Base-by-base conservation (phyloP, 257 asterid genomes). In the Cinchona pubescens region DNA sequence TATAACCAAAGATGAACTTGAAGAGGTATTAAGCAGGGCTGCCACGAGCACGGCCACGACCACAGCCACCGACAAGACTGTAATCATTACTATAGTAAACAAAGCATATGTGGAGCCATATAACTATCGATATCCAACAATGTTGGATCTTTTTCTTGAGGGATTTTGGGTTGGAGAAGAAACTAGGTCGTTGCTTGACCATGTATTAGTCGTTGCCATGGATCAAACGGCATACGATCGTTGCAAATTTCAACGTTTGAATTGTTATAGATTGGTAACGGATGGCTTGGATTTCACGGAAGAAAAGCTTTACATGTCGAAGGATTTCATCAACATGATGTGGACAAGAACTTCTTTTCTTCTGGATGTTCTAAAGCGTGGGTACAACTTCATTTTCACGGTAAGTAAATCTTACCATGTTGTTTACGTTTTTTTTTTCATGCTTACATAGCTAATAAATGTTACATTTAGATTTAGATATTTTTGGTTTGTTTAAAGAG, bases 241-340 rank as follows among this genome's bases (percentile, higher is more conserved):
- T 68, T 91, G 98, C 49, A 21, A 0, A 76, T 90, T 83, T 83
- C 86, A 83, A 63, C 85, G 88, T 61, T 19, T 90, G 72, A 88
- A 91, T 40, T 93, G 98, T 45, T 91, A 91, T 71, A 56, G 64
- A 12, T 65, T 93, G 78, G 78, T 40, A 27, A 81, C 80, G 48
- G 82, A 71, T n/a, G 87, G 78, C 1, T 80, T 63, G 0, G 85
- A 85, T 63, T 87, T 81, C 49, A 68, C 90, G 35, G 86, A 81
- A 35, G 96, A 93, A 67, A 86, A 85, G 86, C 4, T 89, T 1
- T 91, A 80, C 78, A 88, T 91, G 97, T 81, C 93, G 9, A 67
- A 63, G 0, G 93, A 79, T 74, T 93, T 91, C 64, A 88, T 91
- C 65, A 85, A 86, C 76, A 91, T 93, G 98, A 93, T 91, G 98